A percentile compares a stretch with the other conserved stretches of the same genome.
phyloP scores from a whole-genome alignment of 176 grass and related monocot genomes.

The Triticum monococcum region DNA sequence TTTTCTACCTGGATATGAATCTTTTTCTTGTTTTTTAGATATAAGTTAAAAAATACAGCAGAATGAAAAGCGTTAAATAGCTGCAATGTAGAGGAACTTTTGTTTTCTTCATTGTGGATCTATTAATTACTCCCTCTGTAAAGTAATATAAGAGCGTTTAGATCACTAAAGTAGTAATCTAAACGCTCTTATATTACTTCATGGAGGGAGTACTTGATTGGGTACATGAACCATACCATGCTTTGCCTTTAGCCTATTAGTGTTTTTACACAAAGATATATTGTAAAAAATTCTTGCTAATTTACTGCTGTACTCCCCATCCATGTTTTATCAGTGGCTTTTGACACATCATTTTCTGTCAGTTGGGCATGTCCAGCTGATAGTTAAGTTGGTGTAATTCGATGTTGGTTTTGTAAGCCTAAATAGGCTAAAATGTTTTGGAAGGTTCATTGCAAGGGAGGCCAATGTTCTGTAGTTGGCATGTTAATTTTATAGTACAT shows the following conservation, averaged over 20 bases:
- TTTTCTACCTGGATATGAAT: background rate
- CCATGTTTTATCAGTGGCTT: background rate
- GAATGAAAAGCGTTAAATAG: background rate
- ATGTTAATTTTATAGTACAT: background rate
- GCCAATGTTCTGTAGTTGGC: background rate
- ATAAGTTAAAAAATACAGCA: background rate
- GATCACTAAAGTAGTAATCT: too few species aligned
- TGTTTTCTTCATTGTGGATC: background rate
- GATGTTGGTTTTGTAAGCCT: background rate
- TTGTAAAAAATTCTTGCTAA: background rate
- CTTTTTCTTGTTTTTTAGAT: background rate
- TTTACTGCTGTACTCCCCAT: background rate
- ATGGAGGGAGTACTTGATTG: background rate
- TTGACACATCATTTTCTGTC: background rate
- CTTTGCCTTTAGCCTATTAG: background rate
- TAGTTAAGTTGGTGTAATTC: background rate
- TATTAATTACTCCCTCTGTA: background rate
- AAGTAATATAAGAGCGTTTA: too few species aligned
- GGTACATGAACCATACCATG: background rate
- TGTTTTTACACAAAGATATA: background rate
- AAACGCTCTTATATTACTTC: too few species aligned
- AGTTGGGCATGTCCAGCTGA: background rate
- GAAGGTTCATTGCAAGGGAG: slow-evolving; percentile 1
- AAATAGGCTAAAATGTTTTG: background rate
- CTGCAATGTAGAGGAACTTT: background rate